Conservation (phyloP, 768 basidiomycete genomes). For the Myochromella boudieri region DNA sequence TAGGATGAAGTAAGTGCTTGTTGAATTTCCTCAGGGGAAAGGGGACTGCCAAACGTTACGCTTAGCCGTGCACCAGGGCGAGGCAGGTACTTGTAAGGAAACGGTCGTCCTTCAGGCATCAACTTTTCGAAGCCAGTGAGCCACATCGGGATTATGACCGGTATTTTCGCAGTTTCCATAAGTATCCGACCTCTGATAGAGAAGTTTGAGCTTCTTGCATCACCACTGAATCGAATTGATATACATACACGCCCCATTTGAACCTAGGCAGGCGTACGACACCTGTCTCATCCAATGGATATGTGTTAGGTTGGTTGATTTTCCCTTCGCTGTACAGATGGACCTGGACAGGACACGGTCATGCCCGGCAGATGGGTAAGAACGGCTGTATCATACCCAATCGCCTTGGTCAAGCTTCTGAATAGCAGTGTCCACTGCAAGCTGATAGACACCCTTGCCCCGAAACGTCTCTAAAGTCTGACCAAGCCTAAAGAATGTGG, state of each 20-base stretch:
- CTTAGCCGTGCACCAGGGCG: slow-evolving; percentile 60
- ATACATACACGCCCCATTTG: slow-evolving; percentile 93
- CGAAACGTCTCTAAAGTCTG: slow-evolving; percentile 93
- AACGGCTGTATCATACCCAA: slow-evolving; percentile 63
- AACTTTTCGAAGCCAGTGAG: slow-evolving; percentile 81
- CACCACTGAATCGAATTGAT: slow-evolving; percentile 1
- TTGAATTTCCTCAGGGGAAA: slow-evolving; percentile 43
- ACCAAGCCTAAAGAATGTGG: slow-evolving; percentile 82
- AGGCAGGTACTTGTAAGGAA: slow-evolving; percentile 74
- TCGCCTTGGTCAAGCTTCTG: slow-evolving; percentile 75
- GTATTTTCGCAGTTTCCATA: slow-evolving; percentile 57
- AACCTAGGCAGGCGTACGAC: slow-evolving; percentile 64
- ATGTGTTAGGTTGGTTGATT: slow-evolving; percentile 70
- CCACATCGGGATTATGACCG: slow-evolving; percentile 92
- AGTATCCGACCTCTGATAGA: slow-evolving; percentile 73
- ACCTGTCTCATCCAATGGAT: slow-evolving; percentile 41
- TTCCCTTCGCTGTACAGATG: slow-evolving; percentile 92
- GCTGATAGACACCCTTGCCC: slow-evolving; percentile 87
- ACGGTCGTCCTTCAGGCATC: slow-evolving; percentile 84
- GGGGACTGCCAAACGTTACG: slow-evolving; percentile 79
- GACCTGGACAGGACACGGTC: slow-evolving; percentile 47
- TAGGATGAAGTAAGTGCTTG: slow-evolving; percentile 12
- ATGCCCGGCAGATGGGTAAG: not conserved
- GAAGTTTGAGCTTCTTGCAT: slow-evolving; percentile 3
- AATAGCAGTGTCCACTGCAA: slow-evolving; percentile 82